phyloP scores from a whole-genome alignment of 257 asterid species.

The Phtheirospermum japonicum region DNA sequence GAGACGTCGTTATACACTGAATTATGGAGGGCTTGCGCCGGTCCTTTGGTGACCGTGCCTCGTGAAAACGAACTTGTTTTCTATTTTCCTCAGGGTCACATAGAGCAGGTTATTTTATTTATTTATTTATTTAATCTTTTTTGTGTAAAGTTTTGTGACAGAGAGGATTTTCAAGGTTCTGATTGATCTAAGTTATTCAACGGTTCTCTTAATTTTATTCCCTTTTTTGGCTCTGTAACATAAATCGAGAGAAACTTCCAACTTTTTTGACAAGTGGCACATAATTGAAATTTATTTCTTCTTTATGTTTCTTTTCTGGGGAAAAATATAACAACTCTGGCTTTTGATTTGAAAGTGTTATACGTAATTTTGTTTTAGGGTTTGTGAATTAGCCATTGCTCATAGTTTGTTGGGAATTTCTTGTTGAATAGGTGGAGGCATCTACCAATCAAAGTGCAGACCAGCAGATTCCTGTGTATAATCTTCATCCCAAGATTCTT shows the following conservation, averaged over 20 bases:
- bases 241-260: slow-evolving; percentile 4
- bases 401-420: slow-evolving; percentile 19
- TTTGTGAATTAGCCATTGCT: neutral
- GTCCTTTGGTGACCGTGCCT: slow-evolving; percentile 94
- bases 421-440: slow-evolving; percentile 73
- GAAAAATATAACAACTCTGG: slow-evolving; percentile 1
- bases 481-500: slow-evolving; percentile 86
- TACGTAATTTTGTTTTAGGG: neutral
- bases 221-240: slow-evolving; percentile 14
- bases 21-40: slow-evolving; percentile 99
- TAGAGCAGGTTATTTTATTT: slow-evolving; percentile 79
- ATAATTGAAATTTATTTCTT: slow-evolving; percentile 6
- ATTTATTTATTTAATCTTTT: neutral
- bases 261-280: neutral
- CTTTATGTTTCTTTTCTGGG: neutral
- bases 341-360: slow-evolving; percentile 5
- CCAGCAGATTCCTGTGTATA: slow-evolving; percentile 87
- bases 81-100: slow-evolving; percentile 98
- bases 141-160: neutral
- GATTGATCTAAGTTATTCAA: slow-evolving; percentile 24
- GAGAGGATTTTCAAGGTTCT: neutral
- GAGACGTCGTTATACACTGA: slow-evolving; percentile 82
- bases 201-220: slow-evolving; percentile 17
- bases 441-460: slow-evolving; percentile 93
- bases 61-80: slow-evolving; percentile 75